Base-by-base conservation (phyloP, 2,329 filamentous ascomycete species). In the Fusarium tanahbumbuense region DNA sequence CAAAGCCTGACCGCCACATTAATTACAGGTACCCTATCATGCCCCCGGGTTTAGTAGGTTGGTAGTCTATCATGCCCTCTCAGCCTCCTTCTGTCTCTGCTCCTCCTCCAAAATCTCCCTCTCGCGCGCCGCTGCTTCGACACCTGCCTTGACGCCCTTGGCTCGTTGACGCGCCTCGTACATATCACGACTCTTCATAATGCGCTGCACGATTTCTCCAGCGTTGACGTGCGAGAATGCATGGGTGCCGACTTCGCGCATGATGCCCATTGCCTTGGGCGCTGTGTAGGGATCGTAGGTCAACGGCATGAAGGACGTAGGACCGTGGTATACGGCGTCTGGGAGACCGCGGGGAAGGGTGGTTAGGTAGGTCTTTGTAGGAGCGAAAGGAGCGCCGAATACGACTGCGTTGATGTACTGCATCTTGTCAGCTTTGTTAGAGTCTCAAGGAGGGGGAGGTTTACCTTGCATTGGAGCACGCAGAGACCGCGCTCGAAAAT, bases 401-500 rank as follows among this genome's bases (percentile, higher is more conserved):
- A 98, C 84, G 58, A 97, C 90, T 41, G 93, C 90, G 78, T 97
- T 88, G 76, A 98, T 87, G 81, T 97, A 97, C 91, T 97, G 75
- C 12, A 27, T 7, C 1, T 25, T 28, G 64, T 76, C 58, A 71
- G 67, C 44, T 45, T 22, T 22, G 22, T 22, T 3, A 22, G 22
- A 22, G 22, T 22, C 22, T 22, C 22, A 22, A 5, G 22, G 22
- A 22, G 16, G 6, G 23, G 11, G 12, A 22, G n/a, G 10, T 23
- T 76, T 84, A 95, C 93, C 80, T 92, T 92, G 85, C 96, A 99
- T 78, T 99, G 96, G 68, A 98, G 84, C 30, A 98, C 95, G 78
- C 96, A 99, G 23, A 99, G 89, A 3, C 94, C 94, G 44, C 96
- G 91, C 84, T 99, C 96, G 76, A 95, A 97, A 60, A 97, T 94